Conservation (phyloP, 106 monocot genomes). For the Vanilla planifolia region DNA sequence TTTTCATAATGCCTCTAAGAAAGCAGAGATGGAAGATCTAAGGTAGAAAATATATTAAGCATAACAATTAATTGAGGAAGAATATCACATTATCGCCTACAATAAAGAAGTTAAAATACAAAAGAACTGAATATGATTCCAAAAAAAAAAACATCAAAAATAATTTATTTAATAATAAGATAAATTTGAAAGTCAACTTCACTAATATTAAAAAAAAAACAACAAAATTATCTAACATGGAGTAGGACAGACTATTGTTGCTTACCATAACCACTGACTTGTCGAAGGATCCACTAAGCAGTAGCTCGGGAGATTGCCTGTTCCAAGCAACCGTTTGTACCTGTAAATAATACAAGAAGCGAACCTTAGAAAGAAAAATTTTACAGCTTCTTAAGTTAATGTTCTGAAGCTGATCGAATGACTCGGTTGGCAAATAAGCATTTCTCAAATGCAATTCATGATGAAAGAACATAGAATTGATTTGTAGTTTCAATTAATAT, state of each 20-base stretch:
- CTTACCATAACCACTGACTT: slow-evolving; percentile 63
- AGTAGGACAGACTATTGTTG: not conserved
- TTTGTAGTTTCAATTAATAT: no score
- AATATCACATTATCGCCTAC: no score
- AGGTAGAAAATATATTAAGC: not conserved
- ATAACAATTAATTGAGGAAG: no score
- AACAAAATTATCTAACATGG: not conserved
- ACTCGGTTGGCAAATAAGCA: no score
- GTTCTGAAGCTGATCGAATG: no score
- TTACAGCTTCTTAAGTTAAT: no score
- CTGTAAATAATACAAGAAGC: slow-evolving; percentile 36
- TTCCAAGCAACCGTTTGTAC: slow-evolving; percentile 92
- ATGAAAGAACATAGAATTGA: no score
- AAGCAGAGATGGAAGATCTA: not conserved
- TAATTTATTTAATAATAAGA: not conserved
- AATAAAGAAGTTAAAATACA: no score
- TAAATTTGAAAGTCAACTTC: not conserved
- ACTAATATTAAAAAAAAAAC: slow-evolving; percentile 4
- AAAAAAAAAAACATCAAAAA: not conserved
- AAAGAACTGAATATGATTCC: not conserved
- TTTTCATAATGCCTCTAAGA: not conserved
- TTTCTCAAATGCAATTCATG: no score
- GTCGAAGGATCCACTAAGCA: slow-evolving; percentile 97
- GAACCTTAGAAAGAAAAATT: not conserved
- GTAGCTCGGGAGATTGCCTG: slow-evolving; percentile 49